phyloP scores from a whole-genome alignment of 768 basidiomycete species.

The Pisolithus marmoratus region DNA sequence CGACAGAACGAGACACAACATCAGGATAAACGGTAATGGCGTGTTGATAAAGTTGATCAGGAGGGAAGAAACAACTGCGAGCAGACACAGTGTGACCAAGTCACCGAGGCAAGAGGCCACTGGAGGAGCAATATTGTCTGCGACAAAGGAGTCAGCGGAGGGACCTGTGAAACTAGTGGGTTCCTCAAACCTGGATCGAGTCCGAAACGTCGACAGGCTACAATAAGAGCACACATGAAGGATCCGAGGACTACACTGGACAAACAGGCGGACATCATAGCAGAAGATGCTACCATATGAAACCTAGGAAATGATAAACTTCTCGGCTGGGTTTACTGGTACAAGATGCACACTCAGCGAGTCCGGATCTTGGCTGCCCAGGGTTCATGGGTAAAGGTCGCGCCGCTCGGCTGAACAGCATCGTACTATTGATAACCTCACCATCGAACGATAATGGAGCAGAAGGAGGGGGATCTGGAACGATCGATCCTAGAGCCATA shows the following conservation, averaged over 20 bases:
- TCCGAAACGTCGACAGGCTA: conserved; percentile 67
- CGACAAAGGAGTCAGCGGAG: not conserved
- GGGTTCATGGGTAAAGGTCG: conserved; percentile 21
- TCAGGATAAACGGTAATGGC: conserved; percentile 51
- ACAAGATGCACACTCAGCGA: conserved; percentile 30
- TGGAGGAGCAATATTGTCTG: conserved; percentile 95
- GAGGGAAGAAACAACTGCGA: conserved; percentile 69
- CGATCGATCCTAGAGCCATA: conserved; percentile 61
- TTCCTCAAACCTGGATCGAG: conserved; percentile 71
- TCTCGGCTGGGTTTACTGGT: not conserved
- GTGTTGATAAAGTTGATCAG: conserved; percentile 65
- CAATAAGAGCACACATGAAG: conserved; percentile 85
- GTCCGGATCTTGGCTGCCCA: conserved; percentile 31
- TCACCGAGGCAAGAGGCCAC: conserved; percentile 92
- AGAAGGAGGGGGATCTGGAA: conserved; percentile 33
- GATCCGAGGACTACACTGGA: conserved; percentile 79
- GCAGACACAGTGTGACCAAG: conserved; percentile 79
- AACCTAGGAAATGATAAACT: conserved; percentile 43
- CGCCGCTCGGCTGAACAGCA: conserved; percentile 14
- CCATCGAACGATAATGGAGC: conserved; percentile 6
- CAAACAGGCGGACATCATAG: conserved; percentile 76
- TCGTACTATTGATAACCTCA: conserved; percentile 8
- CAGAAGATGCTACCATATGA: conserved; percentile 66
- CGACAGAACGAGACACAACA: conserved; percentile 44
- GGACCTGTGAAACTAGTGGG: not conserved